These are phyloP conservation scores for Zymoseptoria ardabiliae DNA, from an alignment of 2,329 filamentous ascomycete genomes.

Conservation along the genomic window DNA sequence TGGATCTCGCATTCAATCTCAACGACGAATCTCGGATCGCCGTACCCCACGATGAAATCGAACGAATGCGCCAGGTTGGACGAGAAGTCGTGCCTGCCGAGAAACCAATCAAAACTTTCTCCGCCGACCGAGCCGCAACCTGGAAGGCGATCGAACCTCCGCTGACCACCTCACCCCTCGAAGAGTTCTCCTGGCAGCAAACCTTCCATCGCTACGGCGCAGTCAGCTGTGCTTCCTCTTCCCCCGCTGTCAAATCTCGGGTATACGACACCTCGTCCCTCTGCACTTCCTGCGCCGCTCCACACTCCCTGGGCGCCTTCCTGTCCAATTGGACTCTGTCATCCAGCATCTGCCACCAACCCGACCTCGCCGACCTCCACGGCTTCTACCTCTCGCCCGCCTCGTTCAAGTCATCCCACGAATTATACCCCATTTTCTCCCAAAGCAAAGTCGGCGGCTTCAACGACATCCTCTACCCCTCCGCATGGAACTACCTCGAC, in stretches of 20 bases:
- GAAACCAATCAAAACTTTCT: conserved; percentile 27
- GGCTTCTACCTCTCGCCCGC: conserved; percentile 64
- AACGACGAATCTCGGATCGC: conserved; percentile 54
- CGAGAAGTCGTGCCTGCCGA: conserved; percentile 12
- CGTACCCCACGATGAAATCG: conserved; percentile 43
- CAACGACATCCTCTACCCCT: conserved; percentile 66
- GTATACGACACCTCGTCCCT: conserved; percentile 59
- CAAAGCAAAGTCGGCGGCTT: conserved; percentile 65
- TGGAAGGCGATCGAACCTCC: conserved; percentile 30
- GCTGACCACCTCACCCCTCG: conserved; percentile 15
- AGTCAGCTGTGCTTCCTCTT: conserved; percentile 55
- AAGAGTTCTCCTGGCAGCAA: conserved; percentile 30
- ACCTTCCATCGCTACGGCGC: conserved; percentile 38
- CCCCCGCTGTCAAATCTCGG: conserved; percentile 51
- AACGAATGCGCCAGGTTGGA: conserved; percentile 27
- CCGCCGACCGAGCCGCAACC: conserved; percentile 30
- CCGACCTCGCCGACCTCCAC: conserved; percentile 66
- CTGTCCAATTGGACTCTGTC: conserved; percentile 58
- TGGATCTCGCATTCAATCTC: conserved; percentile 58
- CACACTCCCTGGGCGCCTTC: conserved; percentile 62
- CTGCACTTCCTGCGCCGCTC: conserved; percentile 55
- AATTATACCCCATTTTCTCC: conserved; percentile 68
- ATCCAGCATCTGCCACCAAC: conserved; percentile 66
- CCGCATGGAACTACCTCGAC: conserved; percentile 54
- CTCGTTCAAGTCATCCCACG: conserved; percentile 53